phyloP scores from a whole-genome alignment of 1,284 basidiomycete genomes.

The Leccinum griseonigrum region DNA sequence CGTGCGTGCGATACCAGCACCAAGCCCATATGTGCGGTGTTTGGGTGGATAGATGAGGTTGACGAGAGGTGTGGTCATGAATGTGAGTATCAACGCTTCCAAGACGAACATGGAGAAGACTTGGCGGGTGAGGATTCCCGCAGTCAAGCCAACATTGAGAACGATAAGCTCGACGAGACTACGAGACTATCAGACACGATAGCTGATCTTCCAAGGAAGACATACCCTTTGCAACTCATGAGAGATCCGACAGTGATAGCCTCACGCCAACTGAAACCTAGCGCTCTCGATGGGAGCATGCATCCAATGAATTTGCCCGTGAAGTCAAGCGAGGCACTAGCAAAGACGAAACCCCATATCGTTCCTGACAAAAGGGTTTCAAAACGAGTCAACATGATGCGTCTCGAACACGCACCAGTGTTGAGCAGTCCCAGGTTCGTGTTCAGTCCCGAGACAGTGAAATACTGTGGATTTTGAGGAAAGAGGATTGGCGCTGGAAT shows the following conservation, averaged over 20 bases:
- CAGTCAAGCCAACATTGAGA: conserved; percentile 88
- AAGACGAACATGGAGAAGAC: conserved; percentile 92
- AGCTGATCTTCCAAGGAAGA: not conserved
- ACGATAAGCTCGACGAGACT: conserved; percentile 91
- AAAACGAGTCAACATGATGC: conserved; percentile 31
- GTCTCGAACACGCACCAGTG: conserved; percentile 44
- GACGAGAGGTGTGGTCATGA: conserved; percentile 87
- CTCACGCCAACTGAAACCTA: conserved; percentile 80
- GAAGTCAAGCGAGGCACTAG: conserved; percentile 82
- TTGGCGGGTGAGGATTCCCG: conserved; percentile 73
- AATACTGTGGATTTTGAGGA: conserved; percentile 56
- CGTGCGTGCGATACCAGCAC: not conserved
- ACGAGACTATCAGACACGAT: conserved; percentile 3
- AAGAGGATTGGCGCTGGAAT: not conserved
- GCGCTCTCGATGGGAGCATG: conserved; percentile 61
- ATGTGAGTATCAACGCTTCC: conserved; percentile 83
- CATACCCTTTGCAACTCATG: conserved; percentile 94
- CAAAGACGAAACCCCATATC: conserved; percentile 88
- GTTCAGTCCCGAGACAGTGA: conserved; percentile 82
- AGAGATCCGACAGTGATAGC: conserved; percentile 84
- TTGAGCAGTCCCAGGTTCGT: conserved; percentile 87
- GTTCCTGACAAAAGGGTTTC: conserved; percentile 60
- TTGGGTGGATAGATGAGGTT: conserved; percentile 74
- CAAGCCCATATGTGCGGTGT: conserved; percentile 45
- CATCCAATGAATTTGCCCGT: conserved; percentile 81